Evolutionary conservation across 768 basidiomycete genomes (phyloP), one percentile per base, ranked within the genome.

Genomic region (Brasilioporus rufonigricans): DNA sequence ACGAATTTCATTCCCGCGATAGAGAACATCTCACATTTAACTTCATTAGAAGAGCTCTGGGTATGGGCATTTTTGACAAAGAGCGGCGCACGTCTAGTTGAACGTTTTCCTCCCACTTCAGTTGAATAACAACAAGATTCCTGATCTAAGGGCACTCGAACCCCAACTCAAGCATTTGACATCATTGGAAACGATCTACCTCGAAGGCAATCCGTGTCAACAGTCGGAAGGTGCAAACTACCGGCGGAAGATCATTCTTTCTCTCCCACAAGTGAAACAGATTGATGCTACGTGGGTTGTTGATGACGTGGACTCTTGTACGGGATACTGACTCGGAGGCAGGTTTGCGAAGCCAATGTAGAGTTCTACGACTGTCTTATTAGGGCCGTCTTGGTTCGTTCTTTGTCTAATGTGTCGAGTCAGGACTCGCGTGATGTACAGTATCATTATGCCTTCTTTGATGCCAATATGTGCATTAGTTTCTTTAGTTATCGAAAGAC

Each of bases 181-280:
- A 8, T 77, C 83, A 1, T 77, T 99, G 13, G 79, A 87, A 66
- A 99, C 97, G 1, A 77, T 99, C 8, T 99, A 99, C 68, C 82
- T 99, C 24, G 97, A 99, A 73, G 87, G 84, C 5, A 99, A 99
- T 66, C 97, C 97, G 3, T 89, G 93, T 59, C 94, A 99, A 67
- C 77, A 71, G 43, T 78, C 76, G 14, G 91, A 98, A 64, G 87
- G 82, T 70, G 75, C 80, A 2, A 81, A 78, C 21, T 99, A 98
- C 68, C 76, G 93, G 61, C 77, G 96, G 50, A 99, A 97, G 74
- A 79, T 98, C 50, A 92, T 90, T 69, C 73, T 98, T 36, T 85
- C 86, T 4, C 75, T 97, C 21, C 95, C 95, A 0, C 91, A 96
- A 63, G 72, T 98, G 52, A 83, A 84, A 65, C 97, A 99, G 73